Evolutionary conservation across 2,329 filamentous ascomycete genomes (phyloP).

Genomic region (Gnomoniopsis smithogilvyi): DNA sequence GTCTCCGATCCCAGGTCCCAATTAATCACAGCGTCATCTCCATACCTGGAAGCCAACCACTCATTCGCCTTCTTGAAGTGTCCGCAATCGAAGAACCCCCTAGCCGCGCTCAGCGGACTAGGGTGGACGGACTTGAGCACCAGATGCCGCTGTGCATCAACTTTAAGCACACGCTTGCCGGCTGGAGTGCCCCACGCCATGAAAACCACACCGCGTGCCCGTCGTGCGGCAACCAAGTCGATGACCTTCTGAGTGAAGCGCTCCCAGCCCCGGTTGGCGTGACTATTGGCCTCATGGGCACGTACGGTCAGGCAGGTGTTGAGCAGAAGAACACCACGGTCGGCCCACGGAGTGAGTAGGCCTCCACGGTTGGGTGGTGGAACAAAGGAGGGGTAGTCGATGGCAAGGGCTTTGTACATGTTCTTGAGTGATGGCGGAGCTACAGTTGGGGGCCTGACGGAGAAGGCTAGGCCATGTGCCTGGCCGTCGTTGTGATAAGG

Average conservation of each 20-base stretch:
- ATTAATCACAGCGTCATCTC: slow-evolving; percentile 75
- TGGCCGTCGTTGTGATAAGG: slow-evolving; percentile 96
- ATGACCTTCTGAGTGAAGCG: slow-evolving; percentile 88
- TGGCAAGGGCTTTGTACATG: slow-evolving; percentile 85
- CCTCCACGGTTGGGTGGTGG: slow-evolving; percentile 75
- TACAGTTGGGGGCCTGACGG: slow-evolving; percentile 81
- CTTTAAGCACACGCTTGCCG: slow-evolving; percentile 69
- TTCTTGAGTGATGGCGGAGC: slow-evolving; percentile 90
- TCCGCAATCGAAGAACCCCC: slow-evolving; percentile 79
- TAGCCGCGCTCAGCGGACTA: slow-evolving; percentile 80
- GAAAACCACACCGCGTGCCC: slow-evolving; percentile 83
- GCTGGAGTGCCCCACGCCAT: slow-evolving; percentile 91
- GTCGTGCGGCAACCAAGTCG: slow-evolving; percentile 75
- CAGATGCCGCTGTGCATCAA: slow-evolving; percentile 72
- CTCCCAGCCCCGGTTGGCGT: slow-evolving; percentile 89
- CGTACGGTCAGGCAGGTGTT: slow-evolving; percentile 95
- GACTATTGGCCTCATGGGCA: slow-evolving; percentile 81
- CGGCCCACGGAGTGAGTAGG: slow-evolving; percentile 88
- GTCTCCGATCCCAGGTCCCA: slow-evolving; percentile 61
- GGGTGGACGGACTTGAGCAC: slow-evolving; percentile 88
- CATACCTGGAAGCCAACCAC: slow-evolving; percentile 79
- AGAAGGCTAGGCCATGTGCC: slow-evolving; percentile 95
- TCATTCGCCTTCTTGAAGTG: slow-evolving; percentile 82
- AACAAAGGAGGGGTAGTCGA: slow-evolving; percentile 80
- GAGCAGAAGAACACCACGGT: slow-evolving; percentile 86